Percentiles rank a stretch among this genome's conserved stretches.
Conservation (phyloP, 352 stramenopile species). For the Halophytophthora polymorphica region DNA sequence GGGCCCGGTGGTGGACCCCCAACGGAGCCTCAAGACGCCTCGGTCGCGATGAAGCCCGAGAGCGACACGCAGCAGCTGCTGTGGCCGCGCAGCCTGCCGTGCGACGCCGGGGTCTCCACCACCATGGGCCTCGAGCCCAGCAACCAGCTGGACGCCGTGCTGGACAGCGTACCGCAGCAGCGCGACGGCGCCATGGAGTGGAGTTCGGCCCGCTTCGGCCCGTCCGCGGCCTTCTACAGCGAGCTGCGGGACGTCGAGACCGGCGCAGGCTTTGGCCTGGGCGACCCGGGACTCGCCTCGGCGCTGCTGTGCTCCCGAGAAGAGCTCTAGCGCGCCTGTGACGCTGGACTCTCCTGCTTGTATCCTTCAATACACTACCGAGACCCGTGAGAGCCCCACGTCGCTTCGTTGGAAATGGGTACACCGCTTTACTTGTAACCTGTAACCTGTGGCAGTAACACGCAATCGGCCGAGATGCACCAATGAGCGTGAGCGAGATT, state of each 20-base stretch:
- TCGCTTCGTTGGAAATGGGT: no score
- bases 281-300: constrained; percentile 22
- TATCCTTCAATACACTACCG: no score
- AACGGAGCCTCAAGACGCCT: no score
- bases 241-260: constrained; percentile 15
- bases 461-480: no score
- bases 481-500: no score
- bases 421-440: no score
- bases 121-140: constrained; percentile 6
- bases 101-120: not conserved
- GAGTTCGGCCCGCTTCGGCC: constrained; percentile 16
- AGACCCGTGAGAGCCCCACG: no score
- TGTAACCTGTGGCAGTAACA: no score
- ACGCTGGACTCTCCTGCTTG: not conserved
- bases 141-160: constrained; percentile 29
- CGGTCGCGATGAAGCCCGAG: no score
- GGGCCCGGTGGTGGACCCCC: no score
- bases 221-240: not conserved
- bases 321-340: constrained; percentile 8
- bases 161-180: constrained; percentile 8
- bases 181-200: constrained; percentile 26
- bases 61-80: constrained; percentile 1
- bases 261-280: constrained; percentile 23
- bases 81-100: constrained; percentile 1
- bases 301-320: constrained; percentile 27